Base-by-base conservation (phyloP, 768 basidiomycete genomes). In the Leccinum incarnatum region DNA sequence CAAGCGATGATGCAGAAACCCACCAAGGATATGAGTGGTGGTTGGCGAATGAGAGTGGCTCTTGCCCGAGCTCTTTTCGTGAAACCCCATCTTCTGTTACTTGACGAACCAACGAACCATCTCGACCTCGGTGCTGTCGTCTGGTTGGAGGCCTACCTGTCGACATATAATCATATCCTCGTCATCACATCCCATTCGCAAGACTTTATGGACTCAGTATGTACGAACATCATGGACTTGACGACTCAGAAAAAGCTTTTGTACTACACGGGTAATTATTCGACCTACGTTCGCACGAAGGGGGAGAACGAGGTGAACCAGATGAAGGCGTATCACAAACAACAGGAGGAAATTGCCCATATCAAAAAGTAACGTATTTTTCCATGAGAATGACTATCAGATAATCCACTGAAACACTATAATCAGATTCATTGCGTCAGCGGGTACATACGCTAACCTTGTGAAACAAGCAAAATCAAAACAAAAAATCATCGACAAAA, bases 401-500 rank as follows among this genome's bases (percentile, higher is more conserved):
- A 50, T 53, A 25, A 51, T 45, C 63, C 17, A 45, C 63, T 66
- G 45, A 64, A 62, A 40, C 12, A 46, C 30, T 7, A 2, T 7
- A 23, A 45, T 23, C 25, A 88, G 94, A 70, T 98, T 98, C 83
- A 98, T 98, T 65, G 93, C 97, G 7, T 95, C 93, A n/a, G 96
- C 96, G 36, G 96, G 96, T 84, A 99, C 96, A 36, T 99, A 98
- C 72, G 97, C 96, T 66, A 99, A 99, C 75, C 85, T 99, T 65
- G 96, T 99, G 68, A 93, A 89, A 69, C 96, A 99, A 76, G 96
- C 96, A 65, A 98, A 99, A 78, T 98, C 95, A 53, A 99, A 99
- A 75, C 96, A 99, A 76, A 99, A 99, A 84, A 98, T 99, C 63
- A 96, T 99, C 76, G 96, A 99, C 82, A 99, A 99, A 85, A 99